These are phyloP conservation scores for Acacia confusa DNA, from an alignment of 306 rosid genomes.

Conservation along the genomic window DNA sequence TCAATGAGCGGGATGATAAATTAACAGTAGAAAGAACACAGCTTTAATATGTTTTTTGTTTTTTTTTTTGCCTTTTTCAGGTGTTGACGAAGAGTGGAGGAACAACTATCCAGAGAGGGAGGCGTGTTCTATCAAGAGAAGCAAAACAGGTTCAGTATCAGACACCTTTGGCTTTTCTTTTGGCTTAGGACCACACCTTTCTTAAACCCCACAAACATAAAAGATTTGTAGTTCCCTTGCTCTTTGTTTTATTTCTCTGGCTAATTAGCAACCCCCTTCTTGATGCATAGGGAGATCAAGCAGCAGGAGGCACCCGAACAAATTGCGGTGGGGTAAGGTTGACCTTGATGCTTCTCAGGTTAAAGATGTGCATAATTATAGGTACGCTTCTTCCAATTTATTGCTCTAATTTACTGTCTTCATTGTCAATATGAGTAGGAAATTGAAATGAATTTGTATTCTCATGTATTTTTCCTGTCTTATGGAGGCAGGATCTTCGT, in stretches of 20 bases:
- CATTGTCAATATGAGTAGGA: constrained; percentile 7
- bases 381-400: constrained; percentile 47
- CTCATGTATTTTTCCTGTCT: constrained; percentile 14
- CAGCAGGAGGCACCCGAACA: constrained; percentile 62
- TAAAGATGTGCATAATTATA: constrained; percentile 75
- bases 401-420: constrained; percentile 1
- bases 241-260: neutral
- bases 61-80: constrained; percentile 61
- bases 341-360: constrained; percentile 71
- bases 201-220: constrained; percentile 29
- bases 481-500: constrained; percentile 61
- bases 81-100: constrained; percentile 78
- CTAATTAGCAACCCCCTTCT: constrained; percentile 35
- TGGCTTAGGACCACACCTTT: constrained; percentile 60
- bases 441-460: neutral
- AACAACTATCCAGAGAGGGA: constrained; percentile 67
- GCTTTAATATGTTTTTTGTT: constrained; percentile 44
- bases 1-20: constrained; percentile 39
- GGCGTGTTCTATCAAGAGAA: constrained; percentile 79
- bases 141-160: constrained; percentile 78
- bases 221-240: constrained; percentile 20
- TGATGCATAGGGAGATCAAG: constrained; percentile 60
- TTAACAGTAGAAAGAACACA: constrained; percentile 48
- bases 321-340: constrained; percentile 60
- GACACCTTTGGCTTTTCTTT: constrained; percentile 37